Evolutionary conservation across 208 protist species (phyloP).

Genomic region (Trypanosoma platydactyli): DNA sequence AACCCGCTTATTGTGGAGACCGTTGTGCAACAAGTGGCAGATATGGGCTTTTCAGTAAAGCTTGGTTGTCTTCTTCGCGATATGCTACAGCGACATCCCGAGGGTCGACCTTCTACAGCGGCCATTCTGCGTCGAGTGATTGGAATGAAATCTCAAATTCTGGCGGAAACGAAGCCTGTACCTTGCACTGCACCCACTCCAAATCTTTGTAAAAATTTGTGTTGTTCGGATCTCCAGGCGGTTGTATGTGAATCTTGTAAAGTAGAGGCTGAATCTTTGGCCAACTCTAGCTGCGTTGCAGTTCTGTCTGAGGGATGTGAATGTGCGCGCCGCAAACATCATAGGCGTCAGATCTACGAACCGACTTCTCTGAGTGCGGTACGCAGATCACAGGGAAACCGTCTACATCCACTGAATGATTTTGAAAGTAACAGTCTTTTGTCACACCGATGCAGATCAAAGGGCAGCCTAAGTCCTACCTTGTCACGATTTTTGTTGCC

Average conservation of each 20-base stretch:
- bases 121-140: constrained; percentile 47
- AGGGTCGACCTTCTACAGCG: constrained; percentile 53
- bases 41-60: constrained; percentile 63
- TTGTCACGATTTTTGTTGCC: constrained; percentile 19
- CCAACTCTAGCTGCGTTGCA: constrained; percentile 46
- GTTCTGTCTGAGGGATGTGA: constrained; percentile 72
- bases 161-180: background rate
- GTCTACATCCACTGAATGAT: constrained; percentile 10
- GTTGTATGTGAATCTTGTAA: constrained; percentile 69
- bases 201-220: constrained; percentile 48
- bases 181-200: constrained; percentile 7
- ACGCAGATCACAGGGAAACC: constrained; percentile 7
- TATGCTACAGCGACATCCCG: constrained; percentile 75
- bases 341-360: constrained; percentile 61
- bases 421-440: constrained; percentile 5
- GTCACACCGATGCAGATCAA: background rate
- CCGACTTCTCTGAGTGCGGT: constrained; percentile 30
- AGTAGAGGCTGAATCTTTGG: constrained; percentile 43
- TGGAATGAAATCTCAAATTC: constrained; percentile 27
- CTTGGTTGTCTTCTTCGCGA: constrained; percentile 58
- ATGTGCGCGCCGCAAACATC: constrained; percentile 57
- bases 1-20: constrained; percentile 46
- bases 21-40: constrained; percentile 56
- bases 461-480: background rate
- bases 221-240: constrained; percentile 45